Evolutionary conservation across 768 basidiomycete species (phyloP).

Genomic region (Dictyophora rubrovolvata): DNA sequence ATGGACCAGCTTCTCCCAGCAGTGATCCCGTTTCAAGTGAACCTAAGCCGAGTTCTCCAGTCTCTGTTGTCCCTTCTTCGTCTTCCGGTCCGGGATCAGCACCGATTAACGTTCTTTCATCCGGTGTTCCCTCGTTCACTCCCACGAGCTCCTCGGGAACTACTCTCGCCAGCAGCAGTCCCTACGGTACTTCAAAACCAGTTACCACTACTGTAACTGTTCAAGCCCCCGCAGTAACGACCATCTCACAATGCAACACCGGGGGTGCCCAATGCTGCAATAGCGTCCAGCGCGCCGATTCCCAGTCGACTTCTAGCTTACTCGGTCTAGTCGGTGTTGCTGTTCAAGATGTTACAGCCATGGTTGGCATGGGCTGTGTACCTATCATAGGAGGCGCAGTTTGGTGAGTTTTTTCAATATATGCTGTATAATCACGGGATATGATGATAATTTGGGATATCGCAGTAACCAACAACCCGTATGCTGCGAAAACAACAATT

Average conservation of each 20-base stretch:
- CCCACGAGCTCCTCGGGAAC: not conserved
- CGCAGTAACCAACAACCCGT: slow-evolving; percentile 23
- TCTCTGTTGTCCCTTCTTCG: not conserved
- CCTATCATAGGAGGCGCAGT: slow-evolving; percentile 14
- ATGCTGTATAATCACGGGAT: not conserved
- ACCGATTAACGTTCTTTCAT: not conserved
- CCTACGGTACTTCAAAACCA: not conserved
- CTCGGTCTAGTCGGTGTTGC: slow-evolving; percentile 23
- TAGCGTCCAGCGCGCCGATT: slow-evolving; percentile 15
- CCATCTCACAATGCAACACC: slow-evolving; percentile 19
- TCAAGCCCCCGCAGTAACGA: not conserved
- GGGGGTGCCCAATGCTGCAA: slow-evolving; percentile 24
- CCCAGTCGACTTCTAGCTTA: not conserved
- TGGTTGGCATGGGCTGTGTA: slow-evolving; percentile 22
- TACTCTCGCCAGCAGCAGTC: not conserved
- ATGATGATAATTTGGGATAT: no score
- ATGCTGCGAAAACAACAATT: slow-evolving; percentile 29
- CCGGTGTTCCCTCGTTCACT: not conserved
- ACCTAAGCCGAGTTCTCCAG: not conserved
- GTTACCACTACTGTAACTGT: not conserved
- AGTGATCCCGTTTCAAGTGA: not conserved
- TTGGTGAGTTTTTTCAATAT: not conserved
- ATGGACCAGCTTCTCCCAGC: not conserved
- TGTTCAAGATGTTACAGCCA: slow-evolving; percentile 13
- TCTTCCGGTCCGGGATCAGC: not conserved